A percentile compares a stretch with the other conserved stretches of the same genome.
Conservation (phyloP, 768 basidiomycete species). For the Tricholoma bakamatsutake region DNA sequence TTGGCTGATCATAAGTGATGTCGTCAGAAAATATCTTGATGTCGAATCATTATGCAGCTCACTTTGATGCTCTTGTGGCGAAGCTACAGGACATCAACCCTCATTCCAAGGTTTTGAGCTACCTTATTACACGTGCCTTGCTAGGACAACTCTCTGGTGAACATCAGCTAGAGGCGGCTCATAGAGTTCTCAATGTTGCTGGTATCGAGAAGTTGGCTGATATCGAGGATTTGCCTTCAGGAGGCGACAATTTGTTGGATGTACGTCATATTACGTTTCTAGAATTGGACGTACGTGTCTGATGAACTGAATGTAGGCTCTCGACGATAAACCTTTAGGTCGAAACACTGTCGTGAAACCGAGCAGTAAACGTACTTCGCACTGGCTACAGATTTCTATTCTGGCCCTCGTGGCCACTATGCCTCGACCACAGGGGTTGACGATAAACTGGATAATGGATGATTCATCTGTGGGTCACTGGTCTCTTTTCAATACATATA, state of each 20-base stretch:
- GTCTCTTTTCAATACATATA: not conserved
- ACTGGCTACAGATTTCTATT: slow-evolving; percentile 54
- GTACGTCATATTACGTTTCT: slow-evolving; percentile 18
- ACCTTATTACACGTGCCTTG: slow-evolving; percentile 59
- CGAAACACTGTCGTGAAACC: slow-evolving; percentile 54
- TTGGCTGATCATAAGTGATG: slow-evolving; percentile 1
- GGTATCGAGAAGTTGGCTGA: slow-evolving; percentile 38
- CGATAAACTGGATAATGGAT: slow-evolving; percentile 49
- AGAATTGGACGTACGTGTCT: not conserved
- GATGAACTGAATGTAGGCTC: slow-evolving; percentile 27
- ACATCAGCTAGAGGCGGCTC: slow-evolving; percentile 51
- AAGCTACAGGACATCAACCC: slow-evolving; percentile 45
- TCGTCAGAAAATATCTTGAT: slow-evolving; percentile 56
- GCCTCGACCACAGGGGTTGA: slow-evolving; percentile 32
- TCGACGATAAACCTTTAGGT: slow-evolving; percentile 38
- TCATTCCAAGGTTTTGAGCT: slow-evolving; percentile 51
- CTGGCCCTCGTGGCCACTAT: slow-evolving; percentile 47
- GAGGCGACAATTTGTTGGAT: slow-evolving; percentile 24
- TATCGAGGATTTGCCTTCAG: slow-evolving; percentile 33
- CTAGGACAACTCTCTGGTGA: slow-evolving; percentile 51
- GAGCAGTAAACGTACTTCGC: slow-evolving; percentile 46
- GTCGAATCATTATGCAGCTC: slow-evolving; percentile 37
- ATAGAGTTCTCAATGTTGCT: slow-evolving; percentile 41
- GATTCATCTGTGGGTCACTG: slow-evolving; percentile 26
- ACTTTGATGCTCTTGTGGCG: slow-evolving; percentile 43